These are phyloP conservation scores for Microthyrium microscopicum DNA, from an alignment of 2,329 filamentous ascomycete genomes.

Conservation along the genomic window DNA sequence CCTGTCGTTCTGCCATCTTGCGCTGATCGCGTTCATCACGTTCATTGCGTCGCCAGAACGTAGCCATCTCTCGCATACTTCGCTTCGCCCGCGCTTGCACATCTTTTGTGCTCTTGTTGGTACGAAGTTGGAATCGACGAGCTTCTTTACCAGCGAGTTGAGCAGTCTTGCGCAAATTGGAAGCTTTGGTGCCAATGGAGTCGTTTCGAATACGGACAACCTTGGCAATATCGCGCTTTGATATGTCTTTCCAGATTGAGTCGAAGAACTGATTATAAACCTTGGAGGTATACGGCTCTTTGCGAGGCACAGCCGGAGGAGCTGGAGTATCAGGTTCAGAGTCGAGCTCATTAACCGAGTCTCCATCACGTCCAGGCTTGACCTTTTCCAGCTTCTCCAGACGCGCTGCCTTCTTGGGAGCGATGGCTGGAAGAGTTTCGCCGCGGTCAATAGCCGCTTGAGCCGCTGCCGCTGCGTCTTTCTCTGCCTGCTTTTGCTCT, in stretches of 20 bases:
- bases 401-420: slow-evolving; percentile 40
- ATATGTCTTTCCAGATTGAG: slow-evolving; percentile 90
- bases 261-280: slow-evolving; percentile 95
- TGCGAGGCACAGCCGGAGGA: slow-evolving; percentile 12
- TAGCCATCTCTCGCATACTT: slow-evolving; percentile 98
- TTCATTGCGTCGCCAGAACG: slow-evolving; percentile 98
- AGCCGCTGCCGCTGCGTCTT: slow-evolving; percentile 67
- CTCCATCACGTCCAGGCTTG: slow-evolving; percentile 26
- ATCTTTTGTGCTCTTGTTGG: slow-evolving; percentile 97
- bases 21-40: slow-evolving; percentile 89
- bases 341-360: slow-evolving; percentile 25
- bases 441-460: slow-evolving; percentile 71
- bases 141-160: slow-evolving; percentile 95
- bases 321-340: slow-evolving; percentile 14
- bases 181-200: slow-evolving; percentile 71
- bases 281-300: slow-evolving; percentile 58
- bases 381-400: slow-evolving; percentile 32
- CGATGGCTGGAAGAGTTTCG: slow-evolving; percentile 48
- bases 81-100: slow-evolving; percentile 92
- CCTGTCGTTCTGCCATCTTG: slow-evolving; percentile 86
- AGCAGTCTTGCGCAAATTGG: slow-evolving; percentile 95
- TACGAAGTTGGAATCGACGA: slow-evolving; percentile 89
- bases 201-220: slow-evolving; percentile 75
- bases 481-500: slow-evolving; percentile 52
- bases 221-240: slow-evolving; percentile 88